phyloP scores from a whole-genome alignment of 768 basidiomycete species.

The Galerina sulciceps region DNA sequence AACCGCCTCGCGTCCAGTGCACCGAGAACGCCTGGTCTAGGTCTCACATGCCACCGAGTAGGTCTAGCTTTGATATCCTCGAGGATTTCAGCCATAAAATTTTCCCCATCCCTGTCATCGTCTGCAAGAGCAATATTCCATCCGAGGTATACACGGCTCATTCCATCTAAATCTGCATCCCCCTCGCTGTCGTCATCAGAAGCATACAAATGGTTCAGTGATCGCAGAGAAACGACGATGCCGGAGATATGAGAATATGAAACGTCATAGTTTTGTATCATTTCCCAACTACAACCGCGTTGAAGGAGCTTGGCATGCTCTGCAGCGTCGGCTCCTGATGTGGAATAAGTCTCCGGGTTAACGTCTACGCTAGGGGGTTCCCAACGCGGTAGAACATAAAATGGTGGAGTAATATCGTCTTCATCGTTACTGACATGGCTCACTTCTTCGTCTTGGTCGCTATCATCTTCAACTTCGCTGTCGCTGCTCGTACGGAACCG shows the following conservation, averaged over 20 bases:
- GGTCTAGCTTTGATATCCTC: slow-evolving; percentile 35
- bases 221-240: slow-evolving; percentile 48
- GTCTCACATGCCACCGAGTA: slow-evolving; percentile 36
- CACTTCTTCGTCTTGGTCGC: slow-evolving; percentile 36
- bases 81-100: slow-evolving; percentile 46
- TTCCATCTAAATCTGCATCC: slow-evolving; percentile 26
- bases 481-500: not conserved
- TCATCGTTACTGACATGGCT: slow-evolving; percentile 20
- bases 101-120: slow-evolving; percentile 47
- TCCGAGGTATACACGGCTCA: slow-evolving; percentile 61
- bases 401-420: not conserved
- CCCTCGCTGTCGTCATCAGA: slow-evolving; percentile 27
- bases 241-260: slow-evolving; percentile 59
- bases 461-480: slow-evolving; percentile 24
- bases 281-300: slow-evolving; percentile 61
- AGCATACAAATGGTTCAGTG: slow-evolving; percentile 34
- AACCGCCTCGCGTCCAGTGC: slow-evolving; percentile 37
- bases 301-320: slow-evolving; percentile 45
- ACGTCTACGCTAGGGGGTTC: slow-evolving; percentile 53
- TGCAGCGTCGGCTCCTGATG: slow-evolving; percentile 15
- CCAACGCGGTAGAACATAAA: slow-evolving; percentile 51
- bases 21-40: slow-evolving; percentile 24
- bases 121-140: slow-evolving; percentile 65
- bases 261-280: slow-evolving; percentile 62
- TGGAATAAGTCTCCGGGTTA: slow-evolving; percentile 13